Conservation (phyloP, 192 early-diverging fungal genomes). For the Haplosporangium gracile region DNA sequence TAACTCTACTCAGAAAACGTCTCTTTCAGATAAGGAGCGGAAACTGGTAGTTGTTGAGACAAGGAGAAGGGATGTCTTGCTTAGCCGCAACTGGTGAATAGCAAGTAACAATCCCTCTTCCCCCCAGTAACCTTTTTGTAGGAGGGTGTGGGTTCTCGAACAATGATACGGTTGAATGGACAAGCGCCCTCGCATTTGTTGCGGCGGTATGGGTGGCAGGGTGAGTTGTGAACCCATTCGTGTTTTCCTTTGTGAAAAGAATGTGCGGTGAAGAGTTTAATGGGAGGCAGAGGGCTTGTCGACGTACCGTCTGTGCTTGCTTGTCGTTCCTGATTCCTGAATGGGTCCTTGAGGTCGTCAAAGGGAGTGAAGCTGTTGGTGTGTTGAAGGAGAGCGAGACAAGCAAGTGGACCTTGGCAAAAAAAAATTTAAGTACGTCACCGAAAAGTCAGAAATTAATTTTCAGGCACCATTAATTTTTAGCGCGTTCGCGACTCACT, state of each 20-base stretch:
- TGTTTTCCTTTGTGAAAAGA: neutral
- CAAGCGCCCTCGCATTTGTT: conserved; percentile 2
- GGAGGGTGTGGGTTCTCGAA: neutral
- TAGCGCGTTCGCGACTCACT: no score
- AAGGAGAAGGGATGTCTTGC: neutral
- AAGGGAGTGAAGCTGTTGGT: no score
- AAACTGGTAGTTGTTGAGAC: neutral
- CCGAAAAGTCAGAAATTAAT: no score
- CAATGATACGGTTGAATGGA: neutral
- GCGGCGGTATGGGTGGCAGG: conserved; percentile 7
- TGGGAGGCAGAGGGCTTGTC: neutral
- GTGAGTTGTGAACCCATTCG: neutral
- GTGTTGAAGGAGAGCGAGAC: no score
- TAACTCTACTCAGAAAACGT: neutral
- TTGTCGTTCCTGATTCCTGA: no score
- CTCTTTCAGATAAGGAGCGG: neutral
- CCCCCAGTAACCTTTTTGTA: neutral
- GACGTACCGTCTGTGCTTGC: no score
- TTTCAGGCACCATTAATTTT: no score
- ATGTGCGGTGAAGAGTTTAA: neutral
- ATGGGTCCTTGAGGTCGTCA: no score
- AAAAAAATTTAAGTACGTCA: no score
- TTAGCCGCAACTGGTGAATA: neutral
- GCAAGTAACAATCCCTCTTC: neutral
- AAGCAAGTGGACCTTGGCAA: no score